A percentile compares a stretch with the other conserved stretches of the same genome.
Conservation (phyloP, 2,329 filamentous ascomycete species). For the Beauveria varroae region DNA sequence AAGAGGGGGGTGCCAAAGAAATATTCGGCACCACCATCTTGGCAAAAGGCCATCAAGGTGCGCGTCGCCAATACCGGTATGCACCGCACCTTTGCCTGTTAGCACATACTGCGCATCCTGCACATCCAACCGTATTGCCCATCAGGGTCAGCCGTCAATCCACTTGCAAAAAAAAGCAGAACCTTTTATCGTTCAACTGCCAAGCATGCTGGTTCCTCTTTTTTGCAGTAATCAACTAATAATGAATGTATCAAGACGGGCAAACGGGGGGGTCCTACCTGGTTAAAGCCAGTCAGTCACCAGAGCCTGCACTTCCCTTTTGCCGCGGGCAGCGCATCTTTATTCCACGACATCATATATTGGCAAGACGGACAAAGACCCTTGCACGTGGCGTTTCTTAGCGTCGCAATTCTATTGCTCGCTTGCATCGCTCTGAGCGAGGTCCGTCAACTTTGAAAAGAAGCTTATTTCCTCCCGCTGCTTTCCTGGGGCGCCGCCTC, state of each 20-base stretch:
- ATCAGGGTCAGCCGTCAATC: conserved; percentile 4
- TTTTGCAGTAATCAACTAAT: background rate
- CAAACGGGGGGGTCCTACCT: background rate
- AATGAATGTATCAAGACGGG: background rate
- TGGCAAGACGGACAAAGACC: background rate
- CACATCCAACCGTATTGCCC: background rate
- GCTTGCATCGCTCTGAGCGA: background rate
- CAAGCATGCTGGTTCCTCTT: background rate
- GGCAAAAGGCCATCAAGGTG: conserved; percentile 7
- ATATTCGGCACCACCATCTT: background rate
- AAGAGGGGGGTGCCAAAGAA: background rate
- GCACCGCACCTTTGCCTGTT: background rate
- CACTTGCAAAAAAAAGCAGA: background rate
- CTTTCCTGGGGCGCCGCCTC: background rate
- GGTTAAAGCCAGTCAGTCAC: too few relatives aligned
- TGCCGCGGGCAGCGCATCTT: background rate
- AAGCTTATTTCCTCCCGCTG: conserved; percentile 6
- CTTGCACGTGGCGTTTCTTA: background rate
- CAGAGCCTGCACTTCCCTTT: background rate
- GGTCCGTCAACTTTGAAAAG: conserved; percentile 6
- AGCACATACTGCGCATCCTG: background rate
- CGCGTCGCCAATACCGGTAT: background rate
- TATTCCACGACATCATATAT: background rate
- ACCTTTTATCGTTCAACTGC: background rate
- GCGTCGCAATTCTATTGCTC: background rate